These are phyloP conservation scores for Saccharomyces eubayanus DNA, from an alignment of 805 yeast genomes.

Conservation along the genomic window DNA sequence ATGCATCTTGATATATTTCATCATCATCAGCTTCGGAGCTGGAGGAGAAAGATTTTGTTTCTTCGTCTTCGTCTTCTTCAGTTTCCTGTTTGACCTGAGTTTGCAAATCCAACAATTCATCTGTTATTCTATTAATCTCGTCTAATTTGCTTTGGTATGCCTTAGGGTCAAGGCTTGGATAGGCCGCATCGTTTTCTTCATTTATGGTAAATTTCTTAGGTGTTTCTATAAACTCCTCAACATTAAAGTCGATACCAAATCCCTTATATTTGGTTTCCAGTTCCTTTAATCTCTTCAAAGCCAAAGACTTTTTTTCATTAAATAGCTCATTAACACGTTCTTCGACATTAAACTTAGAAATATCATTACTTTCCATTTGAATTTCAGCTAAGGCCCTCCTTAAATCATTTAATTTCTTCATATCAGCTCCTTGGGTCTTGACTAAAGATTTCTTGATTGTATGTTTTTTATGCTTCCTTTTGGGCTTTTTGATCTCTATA, in stretches of 20 bases:
- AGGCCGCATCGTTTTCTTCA: background rate
- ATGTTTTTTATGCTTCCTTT: conserved; percentile 1
- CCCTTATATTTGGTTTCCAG: conserved; percentile 61
- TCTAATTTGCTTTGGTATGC: conserved; percentile 14
- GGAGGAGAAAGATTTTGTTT: conserved; percentile 3
- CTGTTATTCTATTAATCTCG: conserved; percentile 20
- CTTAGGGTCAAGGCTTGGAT: conserved; percentile 24
- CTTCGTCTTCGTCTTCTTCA: background rate
- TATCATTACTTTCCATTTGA: conserved; percentile 69
- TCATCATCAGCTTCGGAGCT: conserved; percentile 8
- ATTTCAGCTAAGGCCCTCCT: conserved; percentile 51
- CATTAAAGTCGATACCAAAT: conserved; percentile 47
- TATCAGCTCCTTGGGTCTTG: conserved; percentile 42
- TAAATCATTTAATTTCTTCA: conserved; percentile 45
- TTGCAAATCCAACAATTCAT: conserved; percentile 14
- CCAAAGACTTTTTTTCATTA: conserved; percentile 52
- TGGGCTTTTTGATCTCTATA: conserved; percentile 4
- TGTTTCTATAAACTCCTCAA: conserved; percentile 10
- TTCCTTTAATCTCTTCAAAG: conserved; percentile 62
- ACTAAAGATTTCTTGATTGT: conserved; percentile 14
- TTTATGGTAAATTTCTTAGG: background rate
- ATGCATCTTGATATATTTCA: conserved; percentile 3
- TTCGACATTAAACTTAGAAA: conserved; percentile 53
- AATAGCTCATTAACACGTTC: conserved; percentile 47
- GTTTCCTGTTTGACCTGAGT: conserved; percentile 4